A percentile compares a stretch with the other conserved stretches of the same genome.
Conservation (phyloP, 805 yeast genomes). For the Ogataea ramenticola region DNA sequence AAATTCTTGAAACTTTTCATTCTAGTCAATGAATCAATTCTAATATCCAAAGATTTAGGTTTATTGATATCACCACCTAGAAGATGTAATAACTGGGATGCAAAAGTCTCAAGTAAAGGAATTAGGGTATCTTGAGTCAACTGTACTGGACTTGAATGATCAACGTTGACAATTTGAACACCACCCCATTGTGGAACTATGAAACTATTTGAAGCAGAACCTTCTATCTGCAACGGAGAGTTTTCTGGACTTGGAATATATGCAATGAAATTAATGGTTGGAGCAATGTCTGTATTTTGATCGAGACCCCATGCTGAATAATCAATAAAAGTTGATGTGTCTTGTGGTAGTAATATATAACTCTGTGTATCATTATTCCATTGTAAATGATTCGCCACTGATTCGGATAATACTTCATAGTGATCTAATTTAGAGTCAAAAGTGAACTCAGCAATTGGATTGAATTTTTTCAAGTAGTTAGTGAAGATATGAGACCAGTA, state of each 20-base stretch:
- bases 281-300: constrained; percentile 42
- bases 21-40: constrained; percentile 63
- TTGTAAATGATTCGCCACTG: constrained; percentile 17
- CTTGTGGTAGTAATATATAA: constrained; percentile 34
- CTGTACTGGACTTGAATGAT: constrained; percentile 6
- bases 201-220: constrained; percentile 47
- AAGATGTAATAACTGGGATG: constrained; percentile 66
- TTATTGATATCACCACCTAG: constrained; percentile 52
- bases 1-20: constrained; percentile 51
- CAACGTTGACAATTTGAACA: constrained; percentile 41
- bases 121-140: constrained; percentile 39
- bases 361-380: constrained; percentile 19
- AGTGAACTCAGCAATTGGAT: constrained; percentile 59
- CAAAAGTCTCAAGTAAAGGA: constrained; percentile 59
- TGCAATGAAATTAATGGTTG: constrained; percentile 62
- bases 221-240: constrained; percentile 42
- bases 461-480: constrained; percentile 47
- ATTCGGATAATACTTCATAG: constrained; percentile 38
- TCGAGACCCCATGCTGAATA: constrained; percentile 76
- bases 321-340: constrained; percentile 72
- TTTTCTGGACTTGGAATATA: constrained; percentile 50
- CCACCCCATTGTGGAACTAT: constrained; percentile 92
- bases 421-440: constrained; percentile 75
- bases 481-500: constrained; percentile 41
- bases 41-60: constrained; percentile 52